A percentile compares a stretch with the other conserved stretches of the same genome.
Evolutionary conservation across 768 basidiomycete genomes (phyloP).

Genomic region (Phylloporus sp.): DNA sequence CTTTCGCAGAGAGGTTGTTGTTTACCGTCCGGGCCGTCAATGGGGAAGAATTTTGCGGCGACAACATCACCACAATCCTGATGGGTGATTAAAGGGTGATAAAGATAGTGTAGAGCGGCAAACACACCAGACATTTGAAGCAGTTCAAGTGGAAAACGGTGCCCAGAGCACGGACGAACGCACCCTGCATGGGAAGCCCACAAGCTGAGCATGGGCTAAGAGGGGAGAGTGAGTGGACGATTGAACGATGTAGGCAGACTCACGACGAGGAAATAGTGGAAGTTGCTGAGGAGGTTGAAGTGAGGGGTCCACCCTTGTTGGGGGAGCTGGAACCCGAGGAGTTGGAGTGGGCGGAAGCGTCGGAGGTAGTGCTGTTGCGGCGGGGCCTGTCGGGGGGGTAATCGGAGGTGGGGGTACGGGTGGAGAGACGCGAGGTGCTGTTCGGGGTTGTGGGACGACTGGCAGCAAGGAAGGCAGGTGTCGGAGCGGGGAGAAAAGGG

Average conservation of each 20-base stretch:
- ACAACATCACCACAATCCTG: constrained; percentile 97
- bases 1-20: constrained; percentile 96
- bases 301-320: constrained; percentile 42
- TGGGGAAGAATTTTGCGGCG: constrained; percentile 97
- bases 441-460: constrained; percentile 62
- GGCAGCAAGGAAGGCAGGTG: constrained; percentile 45
- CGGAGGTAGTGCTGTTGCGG: constrained; percentile 45
- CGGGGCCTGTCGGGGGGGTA: constrained; percentile 47
- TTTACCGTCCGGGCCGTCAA: constrained; percentile 85
- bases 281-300: constrained; percentile 50
- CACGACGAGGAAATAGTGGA: constrained; percentile 59
- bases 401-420: constrained; percentile 51
- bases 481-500: constrained; percentile 39
- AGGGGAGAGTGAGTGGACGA: constrained; percentile 2
- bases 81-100: constrained; percentile 4
- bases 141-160: constrained; percentile 96
- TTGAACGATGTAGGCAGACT: constrained; percentile 29
- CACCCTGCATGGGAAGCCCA: constrained; percentile 83
- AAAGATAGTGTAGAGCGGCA: not conserved
- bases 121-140: constrained; percentile 92
- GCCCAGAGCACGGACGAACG: constrained; percentile 92
- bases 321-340: constrained; percentile 43
- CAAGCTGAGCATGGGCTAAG: constrained; percentile 71
- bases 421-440: constrained; percentile 40
- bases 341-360: constrained; percentile 53